Evolutionary conservation across 805 yeast genomes (phyloP).

Genomic region (Lipomyces chichibuensis): DNA sequence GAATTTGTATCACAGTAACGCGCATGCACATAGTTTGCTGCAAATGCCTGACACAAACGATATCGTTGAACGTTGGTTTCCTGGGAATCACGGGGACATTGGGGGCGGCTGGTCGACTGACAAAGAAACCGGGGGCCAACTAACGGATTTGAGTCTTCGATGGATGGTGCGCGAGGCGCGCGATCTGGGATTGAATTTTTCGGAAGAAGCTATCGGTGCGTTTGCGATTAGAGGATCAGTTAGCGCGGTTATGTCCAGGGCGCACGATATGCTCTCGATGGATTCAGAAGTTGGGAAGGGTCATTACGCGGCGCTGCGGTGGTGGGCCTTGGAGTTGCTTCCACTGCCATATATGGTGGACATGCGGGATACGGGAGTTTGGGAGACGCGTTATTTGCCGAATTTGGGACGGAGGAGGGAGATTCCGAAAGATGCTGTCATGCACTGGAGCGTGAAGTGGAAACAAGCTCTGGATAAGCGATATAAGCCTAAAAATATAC

Average conservation of each 20-base stretch:
- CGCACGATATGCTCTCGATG: slow-evolving; percentile 32
- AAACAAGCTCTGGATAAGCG: slow-evolving; percentile 21
- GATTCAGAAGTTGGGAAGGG: slow-evolving; percentile 8
- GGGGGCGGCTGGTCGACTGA: slow-evolving; percentile 70
- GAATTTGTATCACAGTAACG: slow-evolving; percentile 45
- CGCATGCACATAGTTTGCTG: not conserved
- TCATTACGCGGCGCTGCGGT: slow-evolving; percentile 36
- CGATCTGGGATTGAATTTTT: slow-evolving; percentile 55
- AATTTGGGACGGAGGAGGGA: slow-evolving; percentile 59
- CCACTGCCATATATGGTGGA: slow-evolving; percentile 56
- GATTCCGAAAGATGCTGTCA: slow-evolving; percentile 51
- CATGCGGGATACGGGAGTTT: slow-evolving; percentile 51
- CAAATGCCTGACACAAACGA: slow-evolving; percentile 38
- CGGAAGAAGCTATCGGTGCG: slow-evolving; percentile 47
- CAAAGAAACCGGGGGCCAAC: slow-evolving; percentile 46
- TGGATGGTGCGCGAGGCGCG: slow-evolving; percentile 65
- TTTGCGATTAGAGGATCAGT: slow-evolving; percentile 49
- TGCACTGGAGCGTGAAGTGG: slow-evolving; percentile 71
- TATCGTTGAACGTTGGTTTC: slow-evolving; percentile 61
- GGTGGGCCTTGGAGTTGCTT: slow-evolving; percentile 69
- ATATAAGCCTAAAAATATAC: slow-evolving; percentile 28
- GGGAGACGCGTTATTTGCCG: slow-evolving; percentile 57
- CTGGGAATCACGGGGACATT: slow-evolving; percentile 69
- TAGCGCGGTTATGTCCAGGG: slow-evolving; percentile 19
- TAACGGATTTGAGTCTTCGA: slow-evolving; percentile 58